Base-by-base conservation (phyloP, 2,329 filamentous ascomycete species). In the Emmonsiellopsis sp. region DNA sequence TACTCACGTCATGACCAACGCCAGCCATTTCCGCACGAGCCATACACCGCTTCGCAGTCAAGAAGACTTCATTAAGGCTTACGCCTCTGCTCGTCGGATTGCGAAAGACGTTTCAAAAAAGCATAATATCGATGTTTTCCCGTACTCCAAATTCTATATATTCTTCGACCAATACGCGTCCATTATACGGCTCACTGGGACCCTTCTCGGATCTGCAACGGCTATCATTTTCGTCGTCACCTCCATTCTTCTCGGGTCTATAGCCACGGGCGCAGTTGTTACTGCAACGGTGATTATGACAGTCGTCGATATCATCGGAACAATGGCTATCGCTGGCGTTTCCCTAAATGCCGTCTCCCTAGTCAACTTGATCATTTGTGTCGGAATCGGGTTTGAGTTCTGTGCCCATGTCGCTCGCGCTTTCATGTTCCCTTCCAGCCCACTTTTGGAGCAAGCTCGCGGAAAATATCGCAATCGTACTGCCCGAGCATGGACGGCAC, bases 161-260 rank as follows among this genome's bases (percentile, higher is more conserved):
- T 98, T 97, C 80, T 98, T 98, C 68, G 93, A 98, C 67, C 93
- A 97, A 68, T 98, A 98, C 66, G 80, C 89, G 5, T 82, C 81
- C 54, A 97, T 98, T 57, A 83, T 95, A 16, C 78, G 80, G 9
- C 78, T 97, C 3, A 91, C 92, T 0, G 85, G 80, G 0, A 82
- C 85, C 0, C 81, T 98, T 1, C 80, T 98, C 32, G 86, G 86
- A 41, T 86, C 88, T 3, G 92, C 90, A 0, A 77, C 97, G 11
- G 88, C 80, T 30, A 87, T 95, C 59, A 95, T 97, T 55, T 86
- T 96, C 55, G 67, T 87, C 55, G 80, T 98, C 45, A 86, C 89
- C 0, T 84, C 86, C 0, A 62, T 90, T 11, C 82, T 98, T 0
- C 80, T 98, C 2, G 94, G 94, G 41, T 95, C 90, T 0, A 63